These are phyloP conservation scores for Saksenaea oblongispora DNA, from an alignment of 371 early-diverging fungal genomes.

Conservation along the genomic window DNA sequence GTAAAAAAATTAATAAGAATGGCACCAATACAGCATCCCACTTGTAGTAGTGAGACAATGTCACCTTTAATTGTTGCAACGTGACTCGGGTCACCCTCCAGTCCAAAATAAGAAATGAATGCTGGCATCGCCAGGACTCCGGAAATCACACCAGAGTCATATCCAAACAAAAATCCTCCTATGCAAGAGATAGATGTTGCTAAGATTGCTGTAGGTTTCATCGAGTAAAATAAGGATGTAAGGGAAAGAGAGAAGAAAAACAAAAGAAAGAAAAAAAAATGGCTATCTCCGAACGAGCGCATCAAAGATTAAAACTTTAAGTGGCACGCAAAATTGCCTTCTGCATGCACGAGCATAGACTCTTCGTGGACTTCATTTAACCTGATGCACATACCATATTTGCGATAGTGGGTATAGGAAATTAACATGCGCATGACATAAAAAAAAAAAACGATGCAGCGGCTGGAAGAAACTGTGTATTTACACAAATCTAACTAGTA, in stretches of 20 bases:
- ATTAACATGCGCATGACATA: too few relatives aligned
- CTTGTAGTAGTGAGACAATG: constrained; percentile 44
- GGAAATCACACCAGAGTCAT: constrained; percentile 44
- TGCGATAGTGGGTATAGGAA: too few relatives aligned
- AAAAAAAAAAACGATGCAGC: too few relatives aligned
- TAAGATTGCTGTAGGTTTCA: constrained; percentile 40
- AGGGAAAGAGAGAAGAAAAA: neutral
- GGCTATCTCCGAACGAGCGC: neutral
- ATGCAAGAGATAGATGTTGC: constrained; percentile 46
- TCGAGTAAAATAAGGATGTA: neutral
- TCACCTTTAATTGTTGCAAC: constrained; percentile 42
- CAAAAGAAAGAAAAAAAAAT: neutral
- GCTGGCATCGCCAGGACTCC: constrained; percentile 51
- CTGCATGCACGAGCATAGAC: too few relatives aligned
- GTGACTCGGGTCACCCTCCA: constrained; percentile 22
- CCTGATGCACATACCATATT: too few relatives aligned
- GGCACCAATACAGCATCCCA: constrained; percentile 46
- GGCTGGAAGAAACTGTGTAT: too few relatives aligned
- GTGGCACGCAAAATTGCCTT: too few relatives aligned
- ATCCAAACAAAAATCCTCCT: constrained; percentile 52
- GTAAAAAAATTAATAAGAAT: constrained; percentile 42
- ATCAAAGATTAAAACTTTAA: neutral
- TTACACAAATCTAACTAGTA: too few relatives aligned
- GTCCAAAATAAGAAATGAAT: constrained; percentile 39
- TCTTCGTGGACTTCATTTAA: too few relatives aligned